Conservation (phyloP, 805 yeast species). For the Metschnikowia henanensis region DNA sequence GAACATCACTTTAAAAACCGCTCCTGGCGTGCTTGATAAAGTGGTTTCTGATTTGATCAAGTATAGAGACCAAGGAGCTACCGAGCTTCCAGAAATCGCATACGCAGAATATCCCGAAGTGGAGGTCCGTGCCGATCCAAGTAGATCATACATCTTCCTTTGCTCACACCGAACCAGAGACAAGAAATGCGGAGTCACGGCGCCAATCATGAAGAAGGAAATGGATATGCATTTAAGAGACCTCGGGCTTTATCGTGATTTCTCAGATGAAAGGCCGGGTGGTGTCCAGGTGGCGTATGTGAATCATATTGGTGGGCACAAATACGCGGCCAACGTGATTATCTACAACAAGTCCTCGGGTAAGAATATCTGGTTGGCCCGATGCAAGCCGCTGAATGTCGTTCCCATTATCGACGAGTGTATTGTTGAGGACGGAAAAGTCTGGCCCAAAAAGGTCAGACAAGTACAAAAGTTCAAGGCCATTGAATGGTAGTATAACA, state of each 20-base stretch:
- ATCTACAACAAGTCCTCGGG: constrained; percentile 66
- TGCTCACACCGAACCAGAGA: constrained; percentile 94
- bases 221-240: constrained; percentile 74
- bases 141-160: constrained; percentile 56
- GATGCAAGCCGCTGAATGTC: constrained; percentile 77
- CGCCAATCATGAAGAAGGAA: constrained; percentile 83
- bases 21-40: constrained; percentile 41
- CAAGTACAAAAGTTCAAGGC: constrained; percentile 53
- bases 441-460: constrained; percentile 71
- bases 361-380: constrained; percentile 84
- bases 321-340: constrained; percentile 86
- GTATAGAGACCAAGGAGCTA: constrained; percentile 14
- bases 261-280: constrained; percentile 67
- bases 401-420: constrained; percentile 76
- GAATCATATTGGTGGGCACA: constrained; percentile 96
- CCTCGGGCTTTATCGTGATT: constrained; percentile 70
- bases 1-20: constrained; percentile 46
- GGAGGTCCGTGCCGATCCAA: constrained; percentile 28
- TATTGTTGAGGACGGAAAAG: constrained; percentile 63
- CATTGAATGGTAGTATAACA: constrained; percentile 51
- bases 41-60: constrained; percentile 44
- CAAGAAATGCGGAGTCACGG: constrained; percentile 90
- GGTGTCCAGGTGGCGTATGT: constrained; percentile 73
- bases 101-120: constrained; percentile 26
- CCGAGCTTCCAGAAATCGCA: constrained; percentile 10